These are phyloP conservation scores for Fomitopsis serialis DNA, from an alignment of 768 basidiomycete genomes.

Conservation along the genomic window DNA sequence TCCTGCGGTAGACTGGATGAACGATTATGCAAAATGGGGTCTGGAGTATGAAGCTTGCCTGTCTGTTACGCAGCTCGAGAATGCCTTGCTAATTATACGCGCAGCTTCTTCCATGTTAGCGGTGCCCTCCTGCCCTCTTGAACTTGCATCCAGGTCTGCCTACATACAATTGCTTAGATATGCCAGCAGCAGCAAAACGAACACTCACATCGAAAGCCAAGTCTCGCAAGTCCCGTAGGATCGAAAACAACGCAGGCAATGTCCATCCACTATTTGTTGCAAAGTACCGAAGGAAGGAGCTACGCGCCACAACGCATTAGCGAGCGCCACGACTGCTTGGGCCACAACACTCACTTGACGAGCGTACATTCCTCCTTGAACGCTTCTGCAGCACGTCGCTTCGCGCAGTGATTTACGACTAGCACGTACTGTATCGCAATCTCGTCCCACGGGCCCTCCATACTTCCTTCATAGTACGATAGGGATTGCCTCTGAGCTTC, in stretches of 20 bases:
- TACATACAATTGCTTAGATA: constrained; percentile 20
- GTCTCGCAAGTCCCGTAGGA: constrained; percentile 76
- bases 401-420: constrained; percentile 65
- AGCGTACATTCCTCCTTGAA: constrained; percentile 78
- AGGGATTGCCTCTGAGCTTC: constrained; percentile 22
- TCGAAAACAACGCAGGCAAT: constrained; percentile 75
- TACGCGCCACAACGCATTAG: constrained; percentile 19
- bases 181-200: background rate
- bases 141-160: constrained; percentile 54
- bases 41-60: constrained; percentile 32
- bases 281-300: constrained; percentile 75
- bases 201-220: constrained; percentile 75
- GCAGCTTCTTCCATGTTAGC: constrained; percentile 81
- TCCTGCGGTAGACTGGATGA: constrained; percentile 30
- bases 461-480: constrained; percentile 50
- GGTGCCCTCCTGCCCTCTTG: constrained; percentile 20
- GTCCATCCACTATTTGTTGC: constrained; percentile 84
- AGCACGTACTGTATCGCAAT: constrained; percentile 80
- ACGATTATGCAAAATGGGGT: constrained; percentile 22
- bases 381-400: constrained; percentile 61
- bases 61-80: constrained; percentile 86
- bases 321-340: background rate
- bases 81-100: constrained; percentile 81
- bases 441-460: constrained; percentile 80
- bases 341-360: constrained; percentile 43